Conservation (phyloP, 2,329 filamentous ascomycete genomes). For the Cladosporium sp. region DNA sequence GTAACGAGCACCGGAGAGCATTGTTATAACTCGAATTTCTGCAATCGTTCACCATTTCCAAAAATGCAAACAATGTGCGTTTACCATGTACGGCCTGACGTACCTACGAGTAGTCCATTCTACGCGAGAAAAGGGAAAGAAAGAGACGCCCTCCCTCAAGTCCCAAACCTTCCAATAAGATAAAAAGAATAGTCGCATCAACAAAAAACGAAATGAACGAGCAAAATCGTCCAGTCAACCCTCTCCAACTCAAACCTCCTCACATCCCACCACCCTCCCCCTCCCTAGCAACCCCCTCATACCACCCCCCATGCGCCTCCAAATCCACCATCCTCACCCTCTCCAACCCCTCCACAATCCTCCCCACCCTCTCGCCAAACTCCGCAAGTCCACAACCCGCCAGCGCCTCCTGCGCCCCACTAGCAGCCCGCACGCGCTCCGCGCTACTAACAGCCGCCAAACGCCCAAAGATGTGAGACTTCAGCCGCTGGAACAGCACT, state of each 20-base stretch:
- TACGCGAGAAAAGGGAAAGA: background rate
- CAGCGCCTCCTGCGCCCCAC: slow-evolving; percentile 68
- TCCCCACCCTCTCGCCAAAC: slow-evolving; percentile 69
- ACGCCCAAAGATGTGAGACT: slow-evolving; percentile 66
- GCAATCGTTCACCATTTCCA: too few species aligned
- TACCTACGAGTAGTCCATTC: background rate
- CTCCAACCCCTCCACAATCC: slow-evolving; percentile 68
- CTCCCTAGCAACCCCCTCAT: slow-evolving; percentile 24
- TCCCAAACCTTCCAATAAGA: background rate
- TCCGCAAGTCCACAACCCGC: slow-evolving; percentile 71
- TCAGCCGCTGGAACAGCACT: slow-evolving; percentile 67
- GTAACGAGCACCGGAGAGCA: background rate
- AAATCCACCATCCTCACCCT: slow-evolving; percentile 68
- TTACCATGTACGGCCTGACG: background rate
- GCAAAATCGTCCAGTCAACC: too few species aligned
- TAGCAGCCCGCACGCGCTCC: slow-evolving; percentile 70
- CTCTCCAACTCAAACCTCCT: background rate
- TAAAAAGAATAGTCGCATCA: background rate
- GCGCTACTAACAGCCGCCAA: slow-evolving; percentile 67
- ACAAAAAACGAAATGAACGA: background rate
- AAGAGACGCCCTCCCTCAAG: background rate
- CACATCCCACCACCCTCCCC: background rate
- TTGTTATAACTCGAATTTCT: background rate
- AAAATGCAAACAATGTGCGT: background rate
- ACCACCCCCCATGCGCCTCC: slow-evolving; percentile 42